Evolutionary conservation across 306 rosid genomes (phyloP).

Genomic region (Gynostemma pentaphyllum): DNA sequence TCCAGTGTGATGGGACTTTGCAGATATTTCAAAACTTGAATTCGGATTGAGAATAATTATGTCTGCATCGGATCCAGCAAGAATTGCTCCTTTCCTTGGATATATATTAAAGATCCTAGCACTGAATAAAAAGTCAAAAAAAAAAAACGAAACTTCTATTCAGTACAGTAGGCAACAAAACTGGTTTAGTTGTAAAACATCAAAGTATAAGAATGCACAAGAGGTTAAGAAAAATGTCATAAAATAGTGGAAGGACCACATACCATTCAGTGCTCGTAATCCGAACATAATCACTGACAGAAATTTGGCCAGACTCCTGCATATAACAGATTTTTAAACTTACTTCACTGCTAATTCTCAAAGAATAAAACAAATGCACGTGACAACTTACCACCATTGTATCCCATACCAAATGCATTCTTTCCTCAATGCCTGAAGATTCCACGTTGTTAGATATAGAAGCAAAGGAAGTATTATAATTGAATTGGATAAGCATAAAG

Average conservation of each 20-base stretch:
- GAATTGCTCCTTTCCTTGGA: slow-evolving; percentile 73
- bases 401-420: slow-evolving; percentile 94
- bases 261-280: slow-evolving; percentile 87
- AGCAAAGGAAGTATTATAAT: slow-evolving; percentile 6
- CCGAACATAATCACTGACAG: slow-evolving; percentile 72
- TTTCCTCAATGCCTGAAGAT: slow-evolving; percentile 75
- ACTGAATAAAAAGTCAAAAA: slow-evolving; percentile 35
- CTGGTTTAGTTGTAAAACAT: too few relatives aligned
- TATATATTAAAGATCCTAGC: slow-evolving; percentile 87
- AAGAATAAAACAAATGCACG: slow-evolving; percentile 9
- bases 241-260: not conserved
- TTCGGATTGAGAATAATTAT: slow-evolving; percentile 85
- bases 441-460: slow-evolving; percentile 14
- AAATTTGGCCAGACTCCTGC: slow-evolving; percentile 90
- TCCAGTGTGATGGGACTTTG: slow-evolving; percentile 79
- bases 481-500: slow-evolving; percentile 7
- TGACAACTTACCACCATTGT: slow-evolving; percentile 79
- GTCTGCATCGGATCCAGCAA: slow-evolving; percentile 91
- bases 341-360: slow-evolving; percentile 7
- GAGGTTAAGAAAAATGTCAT: not conserved
- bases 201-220: not conserved
- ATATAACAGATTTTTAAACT: slow-evolving; percentile 5
- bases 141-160: slow-evolving; percentile 8
- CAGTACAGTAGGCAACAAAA: slow-evolving; percentile 8
- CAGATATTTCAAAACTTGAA: slow-evolving; percentile 60